Conservation (phyloP, 2,329 filamentous ascomycete genomes). For the Fusarium sp. region DNA sequence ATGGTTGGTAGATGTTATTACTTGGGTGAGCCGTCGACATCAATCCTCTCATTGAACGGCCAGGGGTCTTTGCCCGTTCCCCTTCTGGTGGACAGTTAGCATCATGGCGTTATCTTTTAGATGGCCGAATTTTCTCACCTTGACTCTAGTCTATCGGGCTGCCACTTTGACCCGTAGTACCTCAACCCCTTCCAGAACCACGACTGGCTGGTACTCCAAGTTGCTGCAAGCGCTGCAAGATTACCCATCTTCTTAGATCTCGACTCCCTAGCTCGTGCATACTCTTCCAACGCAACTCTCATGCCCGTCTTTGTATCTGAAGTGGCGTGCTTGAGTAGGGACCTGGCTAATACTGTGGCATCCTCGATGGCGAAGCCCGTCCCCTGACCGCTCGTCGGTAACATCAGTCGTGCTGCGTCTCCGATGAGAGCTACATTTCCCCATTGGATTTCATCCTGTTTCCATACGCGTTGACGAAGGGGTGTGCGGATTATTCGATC, state of each 20-base stretch:
- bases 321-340: conserved; percentile 22
- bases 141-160: conserved; percentile 14
- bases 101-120: background rate
- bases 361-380: conserved; percentile 42
- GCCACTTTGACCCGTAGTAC: conserved; percentile 30
- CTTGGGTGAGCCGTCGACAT: conserved; percentile 9
- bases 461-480: conserved; percentile 39
- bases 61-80: conserved; percentile 26
- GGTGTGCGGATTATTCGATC: conserved; percentile 41
- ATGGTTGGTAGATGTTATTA: background rate
- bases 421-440: conserved; percentile 33
- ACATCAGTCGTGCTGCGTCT: conserved; percentile 38
- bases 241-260: conserved; percentile 39
- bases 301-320: background rate
- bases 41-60: conserved; percentile 34
- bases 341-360: conserved; percentile 35
- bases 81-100: conserved; percentile 11
- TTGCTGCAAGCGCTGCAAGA: conserved; percentile 21
- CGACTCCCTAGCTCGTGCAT: conserved; percentile 25
- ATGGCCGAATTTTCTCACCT: background rate
- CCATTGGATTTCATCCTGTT: conserved; percentile 37
- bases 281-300: conserved; percentile 29
- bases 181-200: conserved; percentile 32
- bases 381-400: conserved; percentile 41
- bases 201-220: conserved; percentile 21